A percentile compares a stretch with the other conserved stretches of the same genome.
Conservation (phyloP, 2,329 filamentous ascomycete genomes). For the Scytalidium lignicola region DNA sequence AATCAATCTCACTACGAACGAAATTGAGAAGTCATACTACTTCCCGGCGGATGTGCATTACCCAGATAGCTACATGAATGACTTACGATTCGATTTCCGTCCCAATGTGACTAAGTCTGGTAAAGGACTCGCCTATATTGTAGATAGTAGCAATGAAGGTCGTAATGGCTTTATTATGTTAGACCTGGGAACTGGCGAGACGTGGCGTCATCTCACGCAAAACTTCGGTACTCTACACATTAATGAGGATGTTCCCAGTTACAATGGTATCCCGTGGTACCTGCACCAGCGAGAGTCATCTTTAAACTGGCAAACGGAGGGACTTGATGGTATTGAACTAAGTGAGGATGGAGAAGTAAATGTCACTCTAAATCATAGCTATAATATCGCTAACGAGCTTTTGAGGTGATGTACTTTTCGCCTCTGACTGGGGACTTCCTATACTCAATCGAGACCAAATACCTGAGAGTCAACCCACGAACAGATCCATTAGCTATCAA, state of each 20-base stretch:
- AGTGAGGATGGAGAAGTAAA: constrained; percentile 24
- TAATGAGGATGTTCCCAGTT: constrained; percentile 28
- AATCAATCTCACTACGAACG: constrained; percentile 34
- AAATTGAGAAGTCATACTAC: constrained; percentile 28
- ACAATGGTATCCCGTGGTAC: constrained; percentile 31
- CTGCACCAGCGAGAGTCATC: constrained; percentile 17
- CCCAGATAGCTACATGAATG: constrained; percentile 41
- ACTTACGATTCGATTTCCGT: constrained; percentile 41
- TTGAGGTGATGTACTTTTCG: constrained; percentile 37
- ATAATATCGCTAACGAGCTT: constrained; percentile 22
- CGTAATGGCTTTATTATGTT: constrained; percentile 41
- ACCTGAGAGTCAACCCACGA: constrained; percentile 29
- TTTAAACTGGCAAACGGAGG: constrained; percentile 26
- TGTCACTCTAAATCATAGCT: neutral
- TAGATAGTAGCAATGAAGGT: constrained; percentile 40
- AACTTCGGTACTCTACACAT: constrained; percentile 15
- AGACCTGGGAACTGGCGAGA: constrained; percentile 35
- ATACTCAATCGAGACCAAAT: constrained; percentile 30
- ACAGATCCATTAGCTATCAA: constrained; percentile 31
- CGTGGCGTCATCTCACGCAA: constrained; percentile 32
- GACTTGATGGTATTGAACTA: constrained; percentile 27
- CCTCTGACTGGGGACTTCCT: constrained; percentile 32
- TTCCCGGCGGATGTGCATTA: constrained; percentile 37
- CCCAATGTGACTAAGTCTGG: constrained; percentile 32
- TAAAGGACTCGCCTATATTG: constrained; percentile 38